phyloP scores from a whole-genome alignment of 106 monocot species.

The Allium fistulosum region DNA sequence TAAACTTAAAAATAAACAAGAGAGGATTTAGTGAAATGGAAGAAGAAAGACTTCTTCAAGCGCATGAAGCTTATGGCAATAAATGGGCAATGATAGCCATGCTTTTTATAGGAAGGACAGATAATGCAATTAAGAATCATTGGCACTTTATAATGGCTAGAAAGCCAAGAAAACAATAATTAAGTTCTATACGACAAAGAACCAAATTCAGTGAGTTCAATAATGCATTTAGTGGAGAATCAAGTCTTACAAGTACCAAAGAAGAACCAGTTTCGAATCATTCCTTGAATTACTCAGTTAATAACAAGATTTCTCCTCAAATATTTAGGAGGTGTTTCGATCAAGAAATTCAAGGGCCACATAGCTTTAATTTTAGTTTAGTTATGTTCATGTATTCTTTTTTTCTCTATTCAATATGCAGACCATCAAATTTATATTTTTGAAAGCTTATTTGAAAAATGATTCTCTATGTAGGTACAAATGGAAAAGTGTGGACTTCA shows the following conservation, averaged over 20 bases:
- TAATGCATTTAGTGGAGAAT: constrained; percentile 13
- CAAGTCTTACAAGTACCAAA: constrained; percentile 8
- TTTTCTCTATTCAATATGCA: no score
- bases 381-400: no score
- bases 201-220: not conserved
- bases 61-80: constrained; percentile 35
- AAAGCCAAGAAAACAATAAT: constrained; percentile 11
- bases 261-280: not conserved
- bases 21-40: constrained; percentile 46
- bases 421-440: no score
- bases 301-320: no score
- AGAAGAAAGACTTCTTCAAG: constrained; percentile 31
- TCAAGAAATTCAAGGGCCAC: no score
- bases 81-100: constrained; percentile 41
- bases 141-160: constrained; percentile 59
- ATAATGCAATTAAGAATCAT: constrained; percentile 63
- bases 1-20: constrained; percentile 48
- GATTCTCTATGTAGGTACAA: no score
- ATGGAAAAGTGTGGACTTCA: no score
- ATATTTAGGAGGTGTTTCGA: no score
- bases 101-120: constrained; percentile 46
- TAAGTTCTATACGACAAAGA: not conserved
- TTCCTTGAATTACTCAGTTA: no score
- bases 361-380: no score
- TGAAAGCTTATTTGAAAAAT: no score